These are phyloP conservation scores for Lactarius pseudohatsudake DNA, from an alignment of 768 basidiomycete species.

Conservation along the genomic window DNA sequence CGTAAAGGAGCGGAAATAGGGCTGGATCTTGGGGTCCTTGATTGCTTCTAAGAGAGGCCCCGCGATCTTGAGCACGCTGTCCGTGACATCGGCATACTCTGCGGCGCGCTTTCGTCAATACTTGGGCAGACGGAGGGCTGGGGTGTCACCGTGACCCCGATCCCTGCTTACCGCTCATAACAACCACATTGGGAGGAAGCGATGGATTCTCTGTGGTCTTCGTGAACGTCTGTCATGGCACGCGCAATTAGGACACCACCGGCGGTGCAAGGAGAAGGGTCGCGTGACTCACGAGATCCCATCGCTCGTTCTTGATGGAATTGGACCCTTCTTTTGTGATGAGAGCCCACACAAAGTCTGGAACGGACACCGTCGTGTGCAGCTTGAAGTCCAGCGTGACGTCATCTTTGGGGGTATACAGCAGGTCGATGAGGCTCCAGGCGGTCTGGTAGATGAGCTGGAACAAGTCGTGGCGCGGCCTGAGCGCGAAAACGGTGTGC, in stretches of 20 bases:
- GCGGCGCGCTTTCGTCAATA: constrained; percentile 22
- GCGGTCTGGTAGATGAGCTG: constrained; percentile 61
- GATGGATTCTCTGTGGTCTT: constrained; percentile 65
- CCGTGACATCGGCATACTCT: constrained; percentile 87
- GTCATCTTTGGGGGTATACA: constrained; percentile 66
- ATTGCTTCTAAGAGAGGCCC: constrained; percentile 56
- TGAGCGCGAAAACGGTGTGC: constrained; percentile 75
- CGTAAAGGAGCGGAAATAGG: constrained; percentile 84
- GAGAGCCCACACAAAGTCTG: constrained; percentile 81
- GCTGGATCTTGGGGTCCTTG: constrained; percentile 59
- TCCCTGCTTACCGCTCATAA: constrained; percentile 65
- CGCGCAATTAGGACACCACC: constrained; percentile 5
- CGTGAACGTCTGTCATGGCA: constrained; percentile 66
- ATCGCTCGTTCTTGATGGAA: constrained; percentile 66
- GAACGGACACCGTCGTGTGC: constrained; percentile 43
- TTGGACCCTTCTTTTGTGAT: constrained; percentile 78
- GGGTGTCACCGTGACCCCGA: background rate
- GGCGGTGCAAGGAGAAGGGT: constrained; percentile 1
- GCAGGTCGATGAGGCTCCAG: constrained; percentile 71
- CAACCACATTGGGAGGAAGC: constrained; percentile 60
- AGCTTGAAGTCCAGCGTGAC: constrained; percentile 82
- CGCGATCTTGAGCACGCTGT: constrained; percentile 66
- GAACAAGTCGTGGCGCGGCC: constrained; percentile 81
- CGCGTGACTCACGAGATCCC: constrained; percentile 77
- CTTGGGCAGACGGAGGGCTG: background rate